Conservation (phyloP, 345 rosid species). For the Clausena lansium region DNA sequence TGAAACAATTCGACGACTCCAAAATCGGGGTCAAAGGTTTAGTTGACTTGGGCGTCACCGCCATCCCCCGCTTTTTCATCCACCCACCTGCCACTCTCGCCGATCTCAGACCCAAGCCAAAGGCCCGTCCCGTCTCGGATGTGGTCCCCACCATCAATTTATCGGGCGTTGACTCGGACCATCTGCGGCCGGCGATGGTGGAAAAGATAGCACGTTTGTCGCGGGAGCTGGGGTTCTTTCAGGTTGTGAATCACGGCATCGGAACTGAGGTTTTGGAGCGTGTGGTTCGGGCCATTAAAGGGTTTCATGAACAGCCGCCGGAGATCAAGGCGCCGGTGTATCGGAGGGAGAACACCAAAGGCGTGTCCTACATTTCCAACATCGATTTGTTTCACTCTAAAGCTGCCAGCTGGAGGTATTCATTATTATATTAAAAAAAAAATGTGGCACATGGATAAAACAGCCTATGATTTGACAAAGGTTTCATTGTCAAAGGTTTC, state of each 20-base stretch:
- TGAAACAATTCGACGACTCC: constrained; percentile 41
- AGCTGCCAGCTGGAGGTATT: constrained; percentile 57
- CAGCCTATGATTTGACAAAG: too few species aligned
- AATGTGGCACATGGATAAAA: too few species aligned
- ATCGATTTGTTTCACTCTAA: constrained; percentile 43
- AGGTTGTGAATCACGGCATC: constrained; percentile 52
- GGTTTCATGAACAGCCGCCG: constrained; percentile 42
- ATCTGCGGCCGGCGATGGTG: constrained; percentile 26
- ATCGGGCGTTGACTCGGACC: constrained; percentile 9
- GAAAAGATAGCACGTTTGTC: constrained; percentile 31
- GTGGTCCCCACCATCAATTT: constrained; percentile 49
- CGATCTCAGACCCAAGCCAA: constrained; percentile 10
- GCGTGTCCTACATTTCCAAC: constrained; percentile 39
- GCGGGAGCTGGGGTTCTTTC: constrained; percentile 52
- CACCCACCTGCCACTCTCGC: constrained; percentile 41
- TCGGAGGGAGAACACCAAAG: constrained; percentile 17
- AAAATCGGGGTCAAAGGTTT: constrained; percentile 57
- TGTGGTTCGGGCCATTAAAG: constrained; percentile 23
- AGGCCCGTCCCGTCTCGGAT: not conserved
- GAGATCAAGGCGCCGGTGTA: constrained; percentile 44
- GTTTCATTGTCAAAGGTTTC: too few species aligned
- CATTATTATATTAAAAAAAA: not conserved
- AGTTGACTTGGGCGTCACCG: constrained; percentile 41
- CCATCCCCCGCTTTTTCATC: constrained; percentile 49
- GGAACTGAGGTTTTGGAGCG: constrained; percentile 38